Evolutionary conservation across 2,329 filamentous ascomycete species (phyloP), one percentile per base, ranked within the genome.

Genomic region (Gaeumannomyces sp.): DNA sequence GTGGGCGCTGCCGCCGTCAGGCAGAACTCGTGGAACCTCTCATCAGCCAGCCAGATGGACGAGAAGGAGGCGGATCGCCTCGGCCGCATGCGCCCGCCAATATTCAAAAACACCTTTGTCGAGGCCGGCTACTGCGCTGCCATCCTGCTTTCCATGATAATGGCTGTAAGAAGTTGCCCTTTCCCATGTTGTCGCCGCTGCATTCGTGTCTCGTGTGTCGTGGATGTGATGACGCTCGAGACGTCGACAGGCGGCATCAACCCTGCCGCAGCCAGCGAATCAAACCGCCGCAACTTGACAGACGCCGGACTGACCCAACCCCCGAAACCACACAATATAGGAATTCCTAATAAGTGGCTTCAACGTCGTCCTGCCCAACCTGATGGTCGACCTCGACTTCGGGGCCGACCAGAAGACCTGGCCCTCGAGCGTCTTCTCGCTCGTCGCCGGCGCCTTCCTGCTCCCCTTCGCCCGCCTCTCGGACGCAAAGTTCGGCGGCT

Each of bases 321-420:
- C 45, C 19, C n/a, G 8, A 53, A 38, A 45, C 11, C 0, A 19
- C 33, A 29, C 31, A 8, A 22, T 16, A 53, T 35, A 80, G 76
- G 85, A 88, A 72, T 88, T 84, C 71, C 84, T 84, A 67, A 80
- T 89, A n/a, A 86, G 84, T 50, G 87, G 87, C 13, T 89, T 89
- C 65, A 76, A 72, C 3, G 83, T 84, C 63, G 82, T 89, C 22
- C 73, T 89, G 1, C 87, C 87, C 3, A 82, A 83, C 0, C 72
- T 89, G 4, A 76, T 82, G 7, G 70, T 73, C 56, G 79, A 82
- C 4, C 77, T 89, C 3, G 64, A 84, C 63, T 88, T 89, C 35
- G 81, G 85, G 0, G 78, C 66, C 74, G 83, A 64, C 13, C 31
- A 45, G 33, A 61, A 61, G 59, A 61, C 59, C 1, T 61, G 59